phyloP scores from a whole-genome alignment of 306 rosid species.

The Cyamopsis tetragonoloba region DNA sequence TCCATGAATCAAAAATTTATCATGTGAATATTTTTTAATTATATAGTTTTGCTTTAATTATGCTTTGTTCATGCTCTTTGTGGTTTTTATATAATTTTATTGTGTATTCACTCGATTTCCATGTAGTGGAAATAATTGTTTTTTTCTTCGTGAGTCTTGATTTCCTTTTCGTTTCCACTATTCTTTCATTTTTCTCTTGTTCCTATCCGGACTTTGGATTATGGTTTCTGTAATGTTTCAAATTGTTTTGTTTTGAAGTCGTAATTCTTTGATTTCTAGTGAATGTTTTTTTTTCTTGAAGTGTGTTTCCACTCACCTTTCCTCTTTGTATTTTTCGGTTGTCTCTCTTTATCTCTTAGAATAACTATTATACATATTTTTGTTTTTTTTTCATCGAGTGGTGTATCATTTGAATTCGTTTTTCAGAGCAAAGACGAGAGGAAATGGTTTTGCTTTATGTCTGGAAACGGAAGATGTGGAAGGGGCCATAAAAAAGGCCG shows the following conservation, averaged over 20 bases:
- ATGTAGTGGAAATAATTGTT: too few species aligned
- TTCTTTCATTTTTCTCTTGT: too few species aligned
- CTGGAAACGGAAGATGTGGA: conserved; percentile 57
- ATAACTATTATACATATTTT: too few species aligned
- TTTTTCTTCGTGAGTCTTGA: background rate
- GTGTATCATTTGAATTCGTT: too few species aligned
- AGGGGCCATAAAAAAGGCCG: conserved; percentile 51
- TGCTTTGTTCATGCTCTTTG: background rate
- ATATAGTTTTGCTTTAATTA: background rate
- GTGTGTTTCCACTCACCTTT: background rate
- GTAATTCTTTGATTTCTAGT: too few species aligned
- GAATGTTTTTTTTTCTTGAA: too few species aligned
- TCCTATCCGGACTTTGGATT: too few species aligned
- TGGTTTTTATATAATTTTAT: background rate
- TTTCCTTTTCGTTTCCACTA: background rate
- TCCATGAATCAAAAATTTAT: too few species aligned
- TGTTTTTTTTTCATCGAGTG: background rate
- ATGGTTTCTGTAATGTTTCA: too few species aligned
- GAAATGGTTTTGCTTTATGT: conserved; percentile 36
- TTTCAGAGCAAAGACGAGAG: conserved; percentile 35
- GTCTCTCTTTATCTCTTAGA: too few species aligned
- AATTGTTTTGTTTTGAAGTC: too few species aligned
- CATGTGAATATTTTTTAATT: too few species aligned
- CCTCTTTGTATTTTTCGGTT: background rate
- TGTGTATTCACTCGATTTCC: background rate